Percentiles rank a stretch among this genome's conserved stretches.
Evolutionary conservation across 23 red algal species (phyloP).

Genomic region (Gracilaria gracilis): DNA sequence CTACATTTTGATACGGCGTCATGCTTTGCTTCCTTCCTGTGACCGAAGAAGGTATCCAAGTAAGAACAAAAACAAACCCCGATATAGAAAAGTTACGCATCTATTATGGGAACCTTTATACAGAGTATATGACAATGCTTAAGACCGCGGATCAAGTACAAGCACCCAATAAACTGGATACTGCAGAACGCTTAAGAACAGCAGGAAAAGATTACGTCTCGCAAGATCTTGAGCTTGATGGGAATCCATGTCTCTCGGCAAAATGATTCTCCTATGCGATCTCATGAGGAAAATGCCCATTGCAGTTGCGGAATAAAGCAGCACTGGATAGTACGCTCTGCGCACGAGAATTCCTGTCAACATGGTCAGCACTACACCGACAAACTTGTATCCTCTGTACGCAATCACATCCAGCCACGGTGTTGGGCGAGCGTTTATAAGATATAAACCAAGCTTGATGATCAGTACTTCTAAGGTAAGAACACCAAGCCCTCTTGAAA

Average conservation of each 20-base stretch:
- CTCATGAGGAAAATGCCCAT: slow-evolving; percentile 99
- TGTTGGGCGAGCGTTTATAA: slow-evolving; percentile 76
- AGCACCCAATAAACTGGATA: slow-evolving; percentile 93
- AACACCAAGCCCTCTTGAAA: slow-evolving; percentile 77
- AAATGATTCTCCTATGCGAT: slow-evolving; percentile 82
- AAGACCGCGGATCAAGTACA: slow-evolving; percentile 32
- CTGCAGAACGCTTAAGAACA: slow-evolving; percentile 84
- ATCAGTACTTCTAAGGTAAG: slow-evolving; percentile 88
- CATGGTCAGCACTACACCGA: slow-evolving; percentile 84
- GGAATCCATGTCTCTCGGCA: slow-evolving; percentile 44
- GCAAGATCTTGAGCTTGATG: slow-evolving; percentile 58
- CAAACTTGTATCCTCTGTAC: slow-evolving; percentile 97
- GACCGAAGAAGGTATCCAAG: too few relatives aligned
- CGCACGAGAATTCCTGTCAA: slow-evolving; percentile 43
- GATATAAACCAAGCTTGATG: slow-evolving; percentile 87
- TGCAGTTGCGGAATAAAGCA: slow-evolving; percentile 84
- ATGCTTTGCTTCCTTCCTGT: too few relatives aligned
- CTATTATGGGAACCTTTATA: background rate
- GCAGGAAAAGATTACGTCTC: slow-evolving; percentile 83
- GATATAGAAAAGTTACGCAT: background rate
- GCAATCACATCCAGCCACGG: slow-evolving; percentile 94
- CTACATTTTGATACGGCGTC: too few relatives aligned
- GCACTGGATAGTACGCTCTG: slow-evolving; percentile 67
- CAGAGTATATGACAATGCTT: background rate
- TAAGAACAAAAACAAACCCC: background rate